A percentile compares a stretch with the other conserved stretches of the same genome.
These are phyloP conservation scores for Dryas integrifolia DNA, from an alignment of 331 rosid genomes.

Conservation along the genomic window DNA sequence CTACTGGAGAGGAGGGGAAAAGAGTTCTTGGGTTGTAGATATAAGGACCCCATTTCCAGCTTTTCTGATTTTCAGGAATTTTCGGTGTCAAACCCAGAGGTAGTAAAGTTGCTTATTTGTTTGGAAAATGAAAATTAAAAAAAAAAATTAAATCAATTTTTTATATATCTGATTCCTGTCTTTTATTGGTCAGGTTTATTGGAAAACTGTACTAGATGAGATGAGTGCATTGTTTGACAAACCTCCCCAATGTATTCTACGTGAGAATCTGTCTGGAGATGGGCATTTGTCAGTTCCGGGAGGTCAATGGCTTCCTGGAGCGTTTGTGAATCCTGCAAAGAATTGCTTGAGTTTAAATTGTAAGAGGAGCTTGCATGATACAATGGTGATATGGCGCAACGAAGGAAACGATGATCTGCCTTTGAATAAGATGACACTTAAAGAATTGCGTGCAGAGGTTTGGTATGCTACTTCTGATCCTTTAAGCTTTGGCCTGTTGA, in stretches of 20 bases:
- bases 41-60: conserved; percentile 78
- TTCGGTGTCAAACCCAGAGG: conserved; percentile 89
- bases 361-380: conserved; percentile 62
- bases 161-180: conserved; percentile 9
- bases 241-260: conserved; percentile 70
- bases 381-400: conserved; percentile 68
- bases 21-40: conserved; percentile 66
- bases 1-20: conserved; percentile 68
- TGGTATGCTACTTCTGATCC: conserved; percentile 51
- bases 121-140: not conserved
- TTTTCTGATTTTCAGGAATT: conserved; percentile 72
- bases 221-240: conserved; percentile 57
- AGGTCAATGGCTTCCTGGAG: conserved; percentile 92
- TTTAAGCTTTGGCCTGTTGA: conserved; percentile 7
- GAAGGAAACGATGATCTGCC: conserved; percentile 72
- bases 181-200: conserved; percentile 56
- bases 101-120: conserved; percentile 7
- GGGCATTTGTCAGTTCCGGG: conserved; percentile 45
- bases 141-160: not conserved
- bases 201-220: conserved; percentile 74
- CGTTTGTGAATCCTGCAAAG: conserved; percentile 68
- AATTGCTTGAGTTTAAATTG: conserved; percentile 59
- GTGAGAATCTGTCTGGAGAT: conserved; percentile 38
- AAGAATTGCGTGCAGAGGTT: conserved; percentile 67
- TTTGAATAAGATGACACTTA: conserved; percentile 53